Conservation (phyloP, 495 filamentous ascomycete genomes). For the Apiosordaria backusii region DNA sequence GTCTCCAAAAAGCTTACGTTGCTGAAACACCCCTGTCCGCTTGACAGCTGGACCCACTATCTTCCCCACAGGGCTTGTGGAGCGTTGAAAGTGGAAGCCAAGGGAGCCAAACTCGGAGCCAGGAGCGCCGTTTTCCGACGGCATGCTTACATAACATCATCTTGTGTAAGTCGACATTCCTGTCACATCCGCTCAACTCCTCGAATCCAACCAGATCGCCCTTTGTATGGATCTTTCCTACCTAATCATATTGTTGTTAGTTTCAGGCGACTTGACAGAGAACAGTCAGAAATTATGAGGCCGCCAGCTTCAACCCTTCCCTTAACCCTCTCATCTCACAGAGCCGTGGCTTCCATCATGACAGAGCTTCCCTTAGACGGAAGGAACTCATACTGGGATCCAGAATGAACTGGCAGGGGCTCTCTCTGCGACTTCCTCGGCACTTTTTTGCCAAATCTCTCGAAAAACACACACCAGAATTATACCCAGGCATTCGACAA, state of each 20-base stretch:
- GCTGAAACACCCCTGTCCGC: constrained; percentile 31
- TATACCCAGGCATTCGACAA: not conserved
- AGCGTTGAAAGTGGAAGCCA: too few species aligned
- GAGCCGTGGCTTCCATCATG: not conserved
- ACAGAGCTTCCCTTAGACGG: not conserved
- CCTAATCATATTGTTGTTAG: too few species aligned
- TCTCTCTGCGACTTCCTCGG: not conserved
- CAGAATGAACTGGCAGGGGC: not conserved
- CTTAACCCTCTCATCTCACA: not conserved
- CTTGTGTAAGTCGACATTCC: not conserved
- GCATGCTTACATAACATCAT: not conserved
- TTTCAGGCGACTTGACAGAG: too few species aligned
- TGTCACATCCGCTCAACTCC: not conserved
- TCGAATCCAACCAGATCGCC: too few species aligned
- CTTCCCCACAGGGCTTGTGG: not conserved
- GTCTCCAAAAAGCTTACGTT: constrained; percentile 41
- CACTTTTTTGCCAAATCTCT: not conserved
- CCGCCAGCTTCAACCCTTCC: too few species aligned
- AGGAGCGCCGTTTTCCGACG: not conserved
- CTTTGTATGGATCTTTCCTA: too few species aligned
- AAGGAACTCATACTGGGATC: not conserved
- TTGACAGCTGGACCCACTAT: not conserved
- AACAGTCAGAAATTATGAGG: too few species aligned
- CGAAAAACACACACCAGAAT: not conserved
- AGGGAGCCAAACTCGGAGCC: not conserved